Conservation (phyloP, 1,284 basidiomycete species). For the Rhodotorula sp. region DNA sequence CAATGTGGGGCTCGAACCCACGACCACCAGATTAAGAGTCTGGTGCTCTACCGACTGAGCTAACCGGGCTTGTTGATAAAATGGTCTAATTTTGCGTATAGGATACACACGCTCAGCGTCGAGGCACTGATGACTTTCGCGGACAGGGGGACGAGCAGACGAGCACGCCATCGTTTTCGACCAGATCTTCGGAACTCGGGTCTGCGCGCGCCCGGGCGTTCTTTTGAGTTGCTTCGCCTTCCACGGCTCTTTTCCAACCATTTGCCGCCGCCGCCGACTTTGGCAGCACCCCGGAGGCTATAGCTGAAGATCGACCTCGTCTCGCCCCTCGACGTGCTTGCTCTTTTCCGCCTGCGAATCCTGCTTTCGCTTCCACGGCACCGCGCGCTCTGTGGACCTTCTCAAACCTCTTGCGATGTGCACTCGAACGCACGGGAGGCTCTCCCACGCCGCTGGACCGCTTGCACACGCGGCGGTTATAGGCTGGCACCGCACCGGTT, state of each 20-base stretch:
- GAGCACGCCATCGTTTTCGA: neutral
- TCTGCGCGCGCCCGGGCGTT: neutral
- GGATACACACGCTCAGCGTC: no score
- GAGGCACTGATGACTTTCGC: neutral
- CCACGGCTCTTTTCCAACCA: neutral
- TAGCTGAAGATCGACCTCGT: neutral
- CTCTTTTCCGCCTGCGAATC: neutral
- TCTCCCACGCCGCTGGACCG: neutral
- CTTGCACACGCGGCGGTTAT: neutral
- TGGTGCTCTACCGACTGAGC: slow-evolving; percentile 26
- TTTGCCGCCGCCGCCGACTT: neutral
- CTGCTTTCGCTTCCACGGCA: neutral
- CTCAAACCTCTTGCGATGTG: neutral
- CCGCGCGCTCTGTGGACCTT: neutral
- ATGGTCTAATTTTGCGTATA: neutral
- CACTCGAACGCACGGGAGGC: neutral
- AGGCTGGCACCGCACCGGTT: neutral
- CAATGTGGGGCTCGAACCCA: slow-evolving; percentile 45
- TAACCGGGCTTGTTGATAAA: slow-evolving; percentile 8
- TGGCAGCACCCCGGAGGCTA: neutral
- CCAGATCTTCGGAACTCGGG: neutral
- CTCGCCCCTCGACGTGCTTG: neutral
- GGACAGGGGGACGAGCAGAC: neutral
- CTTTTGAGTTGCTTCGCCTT: neutral
- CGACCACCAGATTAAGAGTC: slow-evolving; percentile 33